These are phyloP conservation scores for Trichosporon sp. DNA, from an alignment of 1,284 basidiomycete species.

Conservation along the genomic window DNA sequence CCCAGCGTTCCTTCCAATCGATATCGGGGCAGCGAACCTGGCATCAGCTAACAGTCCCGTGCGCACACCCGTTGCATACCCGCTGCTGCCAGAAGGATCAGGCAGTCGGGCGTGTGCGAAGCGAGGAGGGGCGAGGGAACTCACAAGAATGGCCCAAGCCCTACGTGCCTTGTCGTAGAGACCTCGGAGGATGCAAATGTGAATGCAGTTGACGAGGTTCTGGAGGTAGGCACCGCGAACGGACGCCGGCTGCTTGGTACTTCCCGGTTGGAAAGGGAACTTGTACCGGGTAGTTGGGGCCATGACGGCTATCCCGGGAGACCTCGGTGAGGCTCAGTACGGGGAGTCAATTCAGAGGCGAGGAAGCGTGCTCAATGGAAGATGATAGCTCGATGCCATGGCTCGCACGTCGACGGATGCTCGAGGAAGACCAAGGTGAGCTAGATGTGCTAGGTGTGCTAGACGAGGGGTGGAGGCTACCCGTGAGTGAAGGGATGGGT, in stretches of 20 bases:
- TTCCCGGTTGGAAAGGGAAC: constrained; percentile 9
- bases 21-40: constrained; percentile 69
- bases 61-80: background rate
- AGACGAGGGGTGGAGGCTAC: too few relatives aligned
- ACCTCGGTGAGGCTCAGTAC: background rate
- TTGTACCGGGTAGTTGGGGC: background rate
- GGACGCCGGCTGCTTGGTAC: constrained; percentile 4
- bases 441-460: background rate
- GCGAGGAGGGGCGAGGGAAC: constrained; percentile 9
- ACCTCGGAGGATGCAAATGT: constrained; percentile 63
- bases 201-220: constrained; percentile 51
- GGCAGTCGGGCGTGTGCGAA: background rate
- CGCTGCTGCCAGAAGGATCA: too few relatives aligned
- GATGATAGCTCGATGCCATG: background rate
- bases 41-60: background rate
- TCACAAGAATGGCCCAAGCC: constrained; percentile 70
- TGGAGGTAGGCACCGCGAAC: constrained; percentile 41
- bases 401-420: background rate
- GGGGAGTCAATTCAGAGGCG: background rate
- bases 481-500: background rate
- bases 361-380: background rate
- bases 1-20: constrained; percentile 70
- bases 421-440: background rate
- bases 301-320: background rate
- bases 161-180: constrained; percentile 62